Base-by-base conservation (phyloP, 2,329 filamentous ascomycete genomes). In the Didymella keratinophila region DNA sequence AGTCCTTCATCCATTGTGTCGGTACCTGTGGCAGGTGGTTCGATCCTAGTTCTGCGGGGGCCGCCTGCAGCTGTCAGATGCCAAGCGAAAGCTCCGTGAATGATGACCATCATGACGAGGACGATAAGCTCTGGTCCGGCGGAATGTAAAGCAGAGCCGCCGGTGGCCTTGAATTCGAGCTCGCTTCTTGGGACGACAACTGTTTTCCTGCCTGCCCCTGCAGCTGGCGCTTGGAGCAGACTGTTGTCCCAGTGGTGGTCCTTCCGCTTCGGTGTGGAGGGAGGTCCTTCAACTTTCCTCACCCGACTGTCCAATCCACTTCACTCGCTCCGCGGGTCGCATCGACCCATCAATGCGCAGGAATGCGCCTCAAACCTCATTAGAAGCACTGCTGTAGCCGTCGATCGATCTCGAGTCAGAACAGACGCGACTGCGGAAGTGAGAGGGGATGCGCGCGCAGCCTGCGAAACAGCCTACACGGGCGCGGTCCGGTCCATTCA, bases 311-410 rank as follows among this genome's bases (percentile, higher is more conserved):
- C 62, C 63, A 64, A 54, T 66, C 64, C 57, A 47, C 50, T 53
- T 64, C 51, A 45, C 47, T 36, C 51, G 18, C 60, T 37, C 51
- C 56, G 58, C 67, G 63, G 69, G 61, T 67, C 65, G 68, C 68
- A 68, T 66, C 68, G 71, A 69, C 71, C 71, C 70, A 41, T 23
- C 65, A 62, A 61, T 65, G 57, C 57, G 57, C 60, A 36, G 49
- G 46, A 56, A 47, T 58, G 27, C 18, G 51, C 43, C 54, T 58
- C 46, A 46, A 51, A 28, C 45, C 41, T 54, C 39, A 36, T 30
- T 34, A 48, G 37, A 23, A 46, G 45, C 32, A 45, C 39, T 21
- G n/a, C 48, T 48, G 49, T 44, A 41, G 41, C 46, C 44, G 56
- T 61, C 46, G 58, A 42, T 56, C 60, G 47, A 48, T 56, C 32